Evolutionary conservation across 2,329 filamentous ascomycete genomes (phyloP).

Genomic region (Penicillium sp.): DNA sequence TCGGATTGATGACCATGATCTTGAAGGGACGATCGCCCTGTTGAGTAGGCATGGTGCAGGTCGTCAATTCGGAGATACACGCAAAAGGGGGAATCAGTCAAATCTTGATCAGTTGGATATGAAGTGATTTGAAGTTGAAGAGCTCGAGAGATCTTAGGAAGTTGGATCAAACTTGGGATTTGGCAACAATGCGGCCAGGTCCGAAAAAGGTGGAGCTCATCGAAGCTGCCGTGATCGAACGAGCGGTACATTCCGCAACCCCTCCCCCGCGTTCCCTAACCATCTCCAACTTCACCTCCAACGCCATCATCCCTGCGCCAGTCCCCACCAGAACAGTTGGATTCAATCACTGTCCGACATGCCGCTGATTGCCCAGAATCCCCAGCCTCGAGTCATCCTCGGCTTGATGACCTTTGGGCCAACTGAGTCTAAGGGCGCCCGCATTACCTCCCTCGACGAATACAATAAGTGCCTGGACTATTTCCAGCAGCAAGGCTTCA

Average conservation of each 20-base stretch:
- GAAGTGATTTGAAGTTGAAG: not conserved
- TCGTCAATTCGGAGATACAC: not conserved
- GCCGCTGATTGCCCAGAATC: conserved; percentile 44
- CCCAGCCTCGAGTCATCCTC: conserved; percentile 73
- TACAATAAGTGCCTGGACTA: conserved; percentile 74
- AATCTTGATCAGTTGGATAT: not conserved
- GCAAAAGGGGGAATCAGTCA: too few relatives aligned
- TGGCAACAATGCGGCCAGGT: conserved; percentile 13
- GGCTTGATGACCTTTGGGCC: conserved; percentile 86
- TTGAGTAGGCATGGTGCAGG: conserved; percentile 21
- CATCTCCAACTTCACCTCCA: conserved; percentile 7
- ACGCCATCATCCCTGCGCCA: not conserved
- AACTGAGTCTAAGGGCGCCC: conserved; percentile 63
- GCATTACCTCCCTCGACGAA: conserved; percentile 71
- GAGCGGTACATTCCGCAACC: conserved; percentile 25
- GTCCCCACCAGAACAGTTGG: not conserved
- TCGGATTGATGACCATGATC: conserved; percentile 52
- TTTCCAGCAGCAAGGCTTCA: conserved; percentile 77
- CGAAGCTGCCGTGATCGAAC: conserved; percentile 20
- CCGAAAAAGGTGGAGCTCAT: conserved; percentile 11
- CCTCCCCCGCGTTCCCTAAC: conserved; percentile 19
- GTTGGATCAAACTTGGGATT: not conserved
- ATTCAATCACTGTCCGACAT: conserved; percentile 23
- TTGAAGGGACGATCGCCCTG: conserved; percentile 27
- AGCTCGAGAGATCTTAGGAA: not conserved